Evolutionary conservation across 2,329 filamentous ascomycete species (phyloP).

Genomic region (Mycosphaerelloides madeirae): DNA sequence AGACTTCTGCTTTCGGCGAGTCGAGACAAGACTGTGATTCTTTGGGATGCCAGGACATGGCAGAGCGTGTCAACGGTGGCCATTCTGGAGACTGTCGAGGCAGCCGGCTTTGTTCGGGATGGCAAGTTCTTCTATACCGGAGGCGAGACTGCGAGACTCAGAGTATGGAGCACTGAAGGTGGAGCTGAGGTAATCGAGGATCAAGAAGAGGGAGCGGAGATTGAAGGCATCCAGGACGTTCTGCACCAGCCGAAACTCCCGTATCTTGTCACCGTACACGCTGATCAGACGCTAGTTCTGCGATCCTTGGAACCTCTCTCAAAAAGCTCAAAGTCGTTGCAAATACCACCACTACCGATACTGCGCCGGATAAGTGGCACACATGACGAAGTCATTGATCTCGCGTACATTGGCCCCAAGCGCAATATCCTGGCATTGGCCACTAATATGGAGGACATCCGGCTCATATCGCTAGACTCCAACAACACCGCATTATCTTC

Average conservation of each 20-base stretch:
- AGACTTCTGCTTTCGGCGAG: constrained; percentile 76
- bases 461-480: constrained; percentile 67
- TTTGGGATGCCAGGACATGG: constrained; percentile 87
- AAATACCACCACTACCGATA: constrained; percentile 47
- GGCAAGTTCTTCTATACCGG: constrained; percentile 75
- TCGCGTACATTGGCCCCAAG: constrained; percentile 78
- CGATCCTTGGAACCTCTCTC: constrained; percentile 54
- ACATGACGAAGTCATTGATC: constrained; percentile 94
- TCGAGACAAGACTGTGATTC: constrained; percentile 87
- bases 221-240: constrained; percentile 65
- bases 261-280: constrained; percentile 75
- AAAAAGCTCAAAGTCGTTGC: constrained; percentile 6
- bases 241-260: constrained; percentile 61
- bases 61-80: constrained; percentile 75
- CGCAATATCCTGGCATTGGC: constrained; percentile 80
- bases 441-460: constrained; percentile 90
- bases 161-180: constrained; percentile 75
- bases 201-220: constrained; percentile 58
- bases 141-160: constrained; percentile 74
- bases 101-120: constrained; percentile 69
- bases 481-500: constrained; percentile 14
- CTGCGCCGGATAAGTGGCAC: constrained; percentile 86
- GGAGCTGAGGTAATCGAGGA: constrained; percentile 76
- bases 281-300: constrained; percentile 80
- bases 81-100: constrained; percentile 79